Evolutionary conservation across 1,139 yeast genomes (phyloP).

Genomic region (Pichia terricola): DNA sequence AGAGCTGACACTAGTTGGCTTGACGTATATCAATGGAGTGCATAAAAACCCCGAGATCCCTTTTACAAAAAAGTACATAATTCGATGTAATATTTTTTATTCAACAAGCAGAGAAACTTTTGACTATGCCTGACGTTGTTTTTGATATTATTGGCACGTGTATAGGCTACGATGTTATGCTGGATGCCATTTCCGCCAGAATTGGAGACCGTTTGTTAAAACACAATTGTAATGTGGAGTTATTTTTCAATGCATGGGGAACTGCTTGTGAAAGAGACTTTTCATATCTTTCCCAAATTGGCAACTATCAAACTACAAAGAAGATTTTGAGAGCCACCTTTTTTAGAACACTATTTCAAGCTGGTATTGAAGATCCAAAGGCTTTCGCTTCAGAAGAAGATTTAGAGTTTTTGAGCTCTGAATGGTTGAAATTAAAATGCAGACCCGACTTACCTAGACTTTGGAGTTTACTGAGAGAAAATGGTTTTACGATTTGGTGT

Average conservation of each 20-base stretch:
- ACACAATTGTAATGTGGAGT: constrained; percentile 13
- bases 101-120: not conserved
- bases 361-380: constrained; percentile 19
- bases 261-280: constrained; percentile 22
- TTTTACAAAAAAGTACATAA: too few relatives aligned
- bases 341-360: constrained; percentile 17
- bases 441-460: constrained; percentile 19
- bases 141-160: constrained; percentile 23
- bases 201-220: constrained; percentile 16
- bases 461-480: constrained; percentile 16
- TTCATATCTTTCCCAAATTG: constrained; percentile 19
- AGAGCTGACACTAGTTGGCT: too few relatives aligned
- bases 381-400: constrained; percentile 19
- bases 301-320: constrained; percentile 17
- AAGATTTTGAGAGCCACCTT: constrained; percentile 17
- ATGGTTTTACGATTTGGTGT: constrained; percentile 21
- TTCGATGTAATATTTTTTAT: too few relatives aligned
- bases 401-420: constrained; percentile 13
- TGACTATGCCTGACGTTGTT: constrained; percentile 20
- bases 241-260: constrained; percentile 22
- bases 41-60: too few relatives aligned
- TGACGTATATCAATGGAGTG: too few relatives aligned
- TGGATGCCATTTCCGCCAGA: constrained; percentile 16
- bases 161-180: constrained; percentile 18
- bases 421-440: constrained; percentile 17